Base-by-base conservation (phyloP, 1,139 yeast species). In the Zygosaccharomyces sapae region DNA sequence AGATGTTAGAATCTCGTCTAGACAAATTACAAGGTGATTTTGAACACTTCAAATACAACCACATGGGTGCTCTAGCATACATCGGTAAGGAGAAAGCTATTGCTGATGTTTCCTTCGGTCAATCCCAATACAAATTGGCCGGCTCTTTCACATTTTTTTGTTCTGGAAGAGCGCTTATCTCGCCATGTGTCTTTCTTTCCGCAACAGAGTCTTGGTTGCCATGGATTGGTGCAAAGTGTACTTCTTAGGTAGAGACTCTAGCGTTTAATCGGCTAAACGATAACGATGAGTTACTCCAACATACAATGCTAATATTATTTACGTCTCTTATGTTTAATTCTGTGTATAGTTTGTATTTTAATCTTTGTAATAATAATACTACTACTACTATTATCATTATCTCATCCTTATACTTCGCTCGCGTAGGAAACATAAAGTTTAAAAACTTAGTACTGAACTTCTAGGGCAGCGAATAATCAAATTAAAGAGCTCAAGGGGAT, bases 161-260 rank as follows among this genome's bases (percentile, higher is more conserved):
- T 83, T 90, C 79, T 90, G 97, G 97, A 83, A 95, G 73, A 83
- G 90, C 33, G 95, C 95, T 41, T 89, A 90, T 71, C 79, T 90
- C 58, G 81, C 87, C 70, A 89, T 89, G 96, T 86, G 94, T 71
- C 81, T 90, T 69, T 82, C 94, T 45, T 82, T 85, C 62, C 83
- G 89, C 73, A 87, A 86, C 75, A 90, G 87, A 76, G 74, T 87
- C 55, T 76, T 88, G 66, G 95, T 89, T 50, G 77, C 81, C 55
- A 72, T 85, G 63, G 97, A 90, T 68, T 89, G 97, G 97, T 65
- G 80, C 57, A 89, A 88, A 75, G 85, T 87, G 53, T 77, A 83
- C 61, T 69, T 88, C 64, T 86, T 89, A 66, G 97, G 97, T 51
- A 86, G 97, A 73, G 96, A 88, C 69, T 76, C 80, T 47, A 77